Percentiles rank a stretch among this genome's conserved stretches.
phyloP scores from a whole-genome alignment of 2,329 filamentous ascomycete species.

The Alternaria sp. region DNA sequence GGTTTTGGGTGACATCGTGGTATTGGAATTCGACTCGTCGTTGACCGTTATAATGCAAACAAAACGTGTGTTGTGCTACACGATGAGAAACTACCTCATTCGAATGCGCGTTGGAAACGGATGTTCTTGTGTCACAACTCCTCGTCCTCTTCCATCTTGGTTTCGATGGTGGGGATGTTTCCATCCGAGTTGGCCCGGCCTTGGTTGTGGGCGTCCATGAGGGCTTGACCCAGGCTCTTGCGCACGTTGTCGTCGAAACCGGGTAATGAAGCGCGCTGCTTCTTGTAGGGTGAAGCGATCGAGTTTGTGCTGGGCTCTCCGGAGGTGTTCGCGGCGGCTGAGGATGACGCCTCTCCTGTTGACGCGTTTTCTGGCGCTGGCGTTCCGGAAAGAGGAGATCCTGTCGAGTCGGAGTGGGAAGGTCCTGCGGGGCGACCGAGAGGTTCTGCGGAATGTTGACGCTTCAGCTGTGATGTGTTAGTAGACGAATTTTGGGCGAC shows the following conservation, averaged over 20 bases:
- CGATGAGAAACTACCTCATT: constrained; percentile 1
- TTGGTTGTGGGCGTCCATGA: constrained; percentile 36
- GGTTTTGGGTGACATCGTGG: not conserved
- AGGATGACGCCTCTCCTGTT: constrained; percentile 30
- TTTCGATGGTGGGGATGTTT: constrained; percentile 36
- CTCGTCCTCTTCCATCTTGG: constrained; percentile 52
- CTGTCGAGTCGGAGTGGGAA: constrained; percentile 31
- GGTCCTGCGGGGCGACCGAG: constrained; percentile 52
- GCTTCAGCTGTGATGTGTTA: constrained; percentile 69
- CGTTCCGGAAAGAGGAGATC: constrained; percentile 34
- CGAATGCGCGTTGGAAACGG: constrained; percentile 34
- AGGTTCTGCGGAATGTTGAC: constrained; percentile 77
- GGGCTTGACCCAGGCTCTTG: constrained; percentile 45
- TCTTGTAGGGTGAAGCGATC: constrained; percentile 77
- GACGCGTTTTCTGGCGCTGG: constrained; percentile 24
- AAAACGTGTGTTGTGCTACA: not conserved
- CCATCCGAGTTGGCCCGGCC: constrained; percentile 44
- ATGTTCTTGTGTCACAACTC: constrained; percentile 51
- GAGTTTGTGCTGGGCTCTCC: constrained; percentile 54
- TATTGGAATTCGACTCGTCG: not conserved
- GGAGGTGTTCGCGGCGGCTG: constrained; percentile 40
- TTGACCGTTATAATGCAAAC: not conserved
- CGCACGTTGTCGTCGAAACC: constrained; percentile 54
- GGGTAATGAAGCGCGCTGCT: constrained; percentile 69
- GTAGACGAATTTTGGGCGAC: not conserved